These are phyloP conservation scores for Cercospora zeae-maydis DNA, from an alignment of 2,329 filamentous ascomycete genomes.

Conservation along the genomic window DNA sequence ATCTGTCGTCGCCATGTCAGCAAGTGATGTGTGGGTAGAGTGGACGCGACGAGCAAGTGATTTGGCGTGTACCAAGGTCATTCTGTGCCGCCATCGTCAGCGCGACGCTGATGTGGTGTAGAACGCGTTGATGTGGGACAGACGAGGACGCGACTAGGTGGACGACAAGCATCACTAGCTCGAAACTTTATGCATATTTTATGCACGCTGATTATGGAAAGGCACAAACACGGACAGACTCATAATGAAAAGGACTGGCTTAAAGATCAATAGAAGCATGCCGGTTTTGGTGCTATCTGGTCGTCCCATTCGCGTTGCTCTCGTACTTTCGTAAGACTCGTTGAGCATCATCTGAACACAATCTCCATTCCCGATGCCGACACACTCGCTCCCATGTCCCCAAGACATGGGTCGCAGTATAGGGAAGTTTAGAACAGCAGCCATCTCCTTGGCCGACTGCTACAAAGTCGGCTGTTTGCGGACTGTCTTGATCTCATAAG, in stretches of 20 bases:
- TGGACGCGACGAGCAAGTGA: background rate
- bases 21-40: background rate
- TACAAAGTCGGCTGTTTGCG: background rate
- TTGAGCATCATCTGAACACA: background rate
- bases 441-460: background rate
- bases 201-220: background rate
- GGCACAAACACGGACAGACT: background rate
- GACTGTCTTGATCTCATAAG: background rate
- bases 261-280: background rate
- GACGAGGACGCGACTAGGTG: background rate
- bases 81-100: conserved; percentile 21
- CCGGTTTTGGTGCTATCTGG: background rate
- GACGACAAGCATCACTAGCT: background rate
- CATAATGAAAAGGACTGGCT: background rate
- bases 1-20: conserved; percentile 15
- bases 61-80: conserved; percentile 13
- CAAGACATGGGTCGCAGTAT: background rate
- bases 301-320: background rate
- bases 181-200: background rate
- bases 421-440: background rate
- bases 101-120: background rate
- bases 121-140: conserved; percentile 7
- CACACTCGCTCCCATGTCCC: background rate
- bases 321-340: background rate
- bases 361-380: background rate